These are phyloP conservation scores for Selaginella tamariscina DNA, from an alignment of 75 land plant genomes.

Conservation along the genomic window DNA sequence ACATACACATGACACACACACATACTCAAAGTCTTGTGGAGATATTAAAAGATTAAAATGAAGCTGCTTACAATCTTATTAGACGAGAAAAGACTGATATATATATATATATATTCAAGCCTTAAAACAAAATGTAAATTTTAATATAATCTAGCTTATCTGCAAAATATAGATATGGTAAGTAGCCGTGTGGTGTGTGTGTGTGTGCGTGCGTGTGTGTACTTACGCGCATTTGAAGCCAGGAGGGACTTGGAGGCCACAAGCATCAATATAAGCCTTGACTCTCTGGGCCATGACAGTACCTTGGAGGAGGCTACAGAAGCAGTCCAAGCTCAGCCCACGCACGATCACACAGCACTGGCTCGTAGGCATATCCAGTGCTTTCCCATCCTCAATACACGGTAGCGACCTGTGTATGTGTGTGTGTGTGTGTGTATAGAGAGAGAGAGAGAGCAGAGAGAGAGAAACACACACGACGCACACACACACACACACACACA, in stretches of 20 bases:
- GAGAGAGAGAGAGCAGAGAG: no score
- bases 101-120: slow-evolving; percentile 15
- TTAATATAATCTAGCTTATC: background rate
- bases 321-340: background rate
- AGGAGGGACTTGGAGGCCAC: slow-evolving; percentile 16
- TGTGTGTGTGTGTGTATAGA: no score
- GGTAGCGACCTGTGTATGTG: no score
- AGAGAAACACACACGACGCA: no score
- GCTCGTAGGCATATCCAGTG: background rate
- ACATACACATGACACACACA: slow-evolving; percentile 15
- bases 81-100: slow-evolving; percentile 51
- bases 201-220: no score
- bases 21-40: slow-evolving; percentile 32
- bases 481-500: no score
- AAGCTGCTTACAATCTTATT: slow-evolving; percentile 31
- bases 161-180: background rate
- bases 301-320: background rate
- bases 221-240: background rate
- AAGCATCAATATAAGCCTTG: slow-evolving; percentile 9
- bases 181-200: no score
- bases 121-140: background rate
- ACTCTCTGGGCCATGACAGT: slow-evolving; percentile 26
- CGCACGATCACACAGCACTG: background rate
- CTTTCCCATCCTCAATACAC: background rate
- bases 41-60: slow-evolving; percentile 34